Base-by-base conservation (phyloP, 2,329 filamentous ascomycete genomes). In the Drechslerella dactyloides region DNA sequence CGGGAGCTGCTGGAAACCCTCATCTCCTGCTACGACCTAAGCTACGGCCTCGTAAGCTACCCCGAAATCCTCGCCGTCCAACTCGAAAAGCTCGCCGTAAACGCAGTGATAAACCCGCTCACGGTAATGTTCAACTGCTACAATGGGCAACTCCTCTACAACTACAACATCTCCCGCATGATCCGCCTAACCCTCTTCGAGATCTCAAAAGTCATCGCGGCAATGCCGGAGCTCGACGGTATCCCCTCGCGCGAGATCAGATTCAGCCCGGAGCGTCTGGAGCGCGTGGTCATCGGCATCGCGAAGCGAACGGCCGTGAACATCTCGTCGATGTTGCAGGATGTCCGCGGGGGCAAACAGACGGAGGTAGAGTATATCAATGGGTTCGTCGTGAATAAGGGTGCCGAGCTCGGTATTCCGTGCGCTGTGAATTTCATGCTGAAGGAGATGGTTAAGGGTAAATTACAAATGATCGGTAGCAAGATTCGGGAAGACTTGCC, bases 291-390 rank as follows among this genome's bases (percentile, higher is more conserved):
- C 2, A 74, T 85, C 19, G 68, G 64, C 15, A 70, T 75, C 4
- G 65, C 62, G 15, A 74, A 74, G 37, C 60, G 68, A 19, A 76
- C 74, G 10, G 70, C 61, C 1, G 65, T 63, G 24, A 77, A 77
- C 61, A 69, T 69, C 46, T 90, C 86, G 76, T 84, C 82, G 19
- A 91, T 96, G 86, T 81, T 90, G 4, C 83, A 84, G 59, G 86
- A 89, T 76, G 82, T 93, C 11, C 81, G 85, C 10, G 78, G 80
- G 0, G 89, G 90, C 0, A 81, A 81, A 72, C 80, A 83, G 66
- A 91, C 90, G 0, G 91, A 96, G 76, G 85, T 97, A 44, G 86
- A 93, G 51, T 96, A 89, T 77, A 85, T 93, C 75, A 97, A 96
- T 78, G 93, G 93, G 0, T 99, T 93, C 81, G 89, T 99, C 69